These are phyloP conservation scores for Aspergillus bombycis DNA, from an alignment of 2,329 filamentous ascomycete genomes.

Conservation along the genomic window DNA sequence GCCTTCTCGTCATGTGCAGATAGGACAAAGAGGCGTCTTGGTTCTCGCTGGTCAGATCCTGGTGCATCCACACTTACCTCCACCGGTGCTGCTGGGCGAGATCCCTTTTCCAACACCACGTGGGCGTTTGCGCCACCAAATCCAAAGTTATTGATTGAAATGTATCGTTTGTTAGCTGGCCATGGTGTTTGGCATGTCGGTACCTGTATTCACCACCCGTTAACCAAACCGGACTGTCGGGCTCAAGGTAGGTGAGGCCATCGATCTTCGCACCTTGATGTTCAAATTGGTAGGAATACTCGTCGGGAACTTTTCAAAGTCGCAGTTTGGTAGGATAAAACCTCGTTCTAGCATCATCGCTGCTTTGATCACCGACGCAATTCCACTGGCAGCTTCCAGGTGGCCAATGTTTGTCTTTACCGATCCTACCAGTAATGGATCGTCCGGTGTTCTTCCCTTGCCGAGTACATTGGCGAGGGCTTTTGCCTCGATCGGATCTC, in stretches of 20 bases:
- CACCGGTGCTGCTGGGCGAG: not conserved
- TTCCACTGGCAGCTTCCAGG: conserved; percentile 38
- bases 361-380: conserved; percentile 46
- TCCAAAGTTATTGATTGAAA: not conserved
- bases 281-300: conserved; percentile 14
- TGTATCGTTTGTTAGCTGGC: not conserved
- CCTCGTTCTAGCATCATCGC: conserved; percentile 48
- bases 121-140: conserved; percentile 9
- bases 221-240: not conserved
- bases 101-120: not conserved
- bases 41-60: not conserved
- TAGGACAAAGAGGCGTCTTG: not conserved
- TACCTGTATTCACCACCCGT: not conserved
- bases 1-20: not conserved
- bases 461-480: conserved; percentile 17
- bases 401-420: conserved; percentile 22
- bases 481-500: conserved; percentile 22
- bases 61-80: not conserved
- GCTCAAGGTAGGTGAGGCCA: not conserved
- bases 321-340: conserved; percentile 46
- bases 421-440: conserved; percentile 9
- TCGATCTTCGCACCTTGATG: not conserved
- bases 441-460: not conserved
- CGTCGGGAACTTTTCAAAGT: conserved; percentile 37
- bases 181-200: not conserved